Evolutionary conservation across 352 stramenopile genomes (phyloP), one percentile per base, ranked within the genome.

Genomic region (Phytophthora cryptogea): DNA sequence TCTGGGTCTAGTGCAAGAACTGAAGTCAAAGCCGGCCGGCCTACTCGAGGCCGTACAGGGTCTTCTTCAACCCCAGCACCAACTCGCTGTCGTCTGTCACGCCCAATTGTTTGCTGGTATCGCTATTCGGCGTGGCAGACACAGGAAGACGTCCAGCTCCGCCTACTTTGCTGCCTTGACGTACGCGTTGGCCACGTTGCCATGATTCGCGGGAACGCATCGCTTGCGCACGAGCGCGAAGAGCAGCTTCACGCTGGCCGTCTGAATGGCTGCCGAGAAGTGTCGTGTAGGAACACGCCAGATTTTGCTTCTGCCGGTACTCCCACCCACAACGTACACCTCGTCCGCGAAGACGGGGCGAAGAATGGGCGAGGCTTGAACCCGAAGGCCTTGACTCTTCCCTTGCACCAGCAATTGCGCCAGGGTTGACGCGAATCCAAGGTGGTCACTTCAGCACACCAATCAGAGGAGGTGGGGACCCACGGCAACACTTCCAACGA

Each of bases 111-210:
- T 23, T 23, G 20, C 23, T 8, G 45, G 39, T 28, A 68, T 48
- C 30, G 27, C 10, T 61, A 75, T 70, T 5, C 57, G 62, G 0
- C 63, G 39, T 5, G 65, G 64, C 0, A 74, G 20, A 0, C 26
- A 14, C 8, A 74, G 8, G 47, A 55, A 68, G 23, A 78, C 73
- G 5, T 64, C 42, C 8, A 66, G 4, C 8, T 49, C 40, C 2
- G 54, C 28, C 14, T 75, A 58, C 9, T 54, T 54, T 0, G 45
- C 35, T 0, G 49, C 70, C 31, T 73, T 68, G 1, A 73, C 42
- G 30, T 78, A 78, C 0, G 61, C 70, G 26, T 70, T 71, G 6
- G 66, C 53, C 1, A 75, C 46, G n/a, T 75, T 66, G 17, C 66
- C 54, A 36, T 73, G 66, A 1, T 32, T 43, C 0, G 64, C 54